Evolutionary conservation across 2,329 filamentous ascomycete species (phyloP).

Genomic region (Stromatinia cepivora): DNA sequence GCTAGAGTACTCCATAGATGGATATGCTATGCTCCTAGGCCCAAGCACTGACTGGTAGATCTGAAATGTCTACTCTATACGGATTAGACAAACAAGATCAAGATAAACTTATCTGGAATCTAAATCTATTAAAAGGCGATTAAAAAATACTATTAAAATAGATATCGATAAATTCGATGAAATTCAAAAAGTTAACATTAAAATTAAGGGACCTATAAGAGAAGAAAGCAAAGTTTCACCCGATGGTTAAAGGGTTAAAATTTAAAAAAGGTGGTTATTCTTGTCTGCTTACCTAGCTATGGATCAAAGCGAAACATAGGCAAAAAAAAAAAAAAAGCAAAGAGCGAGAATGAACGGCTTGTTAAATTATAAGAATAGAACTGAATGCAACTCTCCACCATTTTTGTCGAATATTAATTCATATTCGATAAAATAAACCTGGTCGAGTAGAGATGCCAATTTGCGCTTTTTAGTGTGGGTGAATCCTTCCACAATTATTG

Average conservation of each 20-base stretch:
- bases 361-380: slow-evolving; percentile 14
- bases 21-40: background rate
- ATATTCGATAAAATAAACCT: slow-evolving; percentile 9
- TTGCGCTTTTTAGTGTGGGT: slow-evolving; percentile 21
- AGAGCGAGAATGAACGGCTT: slow-evolving; percentile 17
- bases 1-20: no score
- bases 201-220: background rate
- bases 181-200: background rate
- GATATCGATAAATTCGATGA: no score
- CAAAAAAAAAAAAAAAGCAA: background rate
- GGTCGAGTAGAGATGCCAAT: slow-evolving; percentile 3
- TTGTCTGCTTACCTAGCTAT: slow-evolving; percentile 14
- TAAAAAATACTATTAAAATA: background rate
- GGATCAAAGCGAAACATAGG: slow-evolving; percentile 13
- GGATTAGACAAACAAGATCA: background rate
- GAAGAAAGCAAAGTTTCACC: background rate
- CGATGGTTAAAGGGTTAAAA: slow-evolving; percentile 9
- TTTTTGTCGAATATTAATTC: slow-evolving; percentile 16
- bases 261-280: background rate
- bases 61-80: background rate
- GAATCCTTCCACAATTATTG: slow-evolving; percentile 23
- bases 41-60: slow-evolving; percentile 6
- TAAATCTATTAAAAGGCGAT: background rate
- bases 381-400: slow-evolving; percentile 14
- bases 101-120: slow-evolving; percentile 14